Percentiles rank a stretch among this genome's conserved stretches.
phyloP scores from a whole-genome alignment of 2,329 filamentous ascomycete species.

The Fusarium nelsonii region DNA sequence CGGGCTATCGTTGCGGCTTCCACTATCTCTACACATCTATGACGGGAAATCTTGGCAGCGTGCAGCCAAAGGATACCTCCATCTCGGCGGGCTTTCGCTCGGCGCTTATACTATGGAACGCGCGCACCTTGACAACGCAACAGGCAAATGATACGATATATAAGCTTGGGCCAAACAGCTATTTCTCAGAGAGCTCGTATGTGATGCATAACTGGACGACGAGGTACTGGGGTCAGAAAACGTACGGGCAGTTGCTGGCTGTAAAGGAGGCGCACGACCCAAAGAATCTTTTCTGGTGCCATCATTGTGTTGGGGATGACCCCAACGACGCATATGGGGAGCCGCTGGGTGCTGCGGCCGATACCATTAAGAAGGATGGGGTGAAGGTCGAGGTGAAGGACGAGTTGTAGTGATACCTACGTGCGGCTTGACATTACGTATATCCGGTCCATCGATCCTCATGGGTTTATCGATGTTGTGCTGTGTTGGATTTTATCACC shows the following conservation, averaged over 20 bases:
- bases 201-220: constrained; percentile 16
- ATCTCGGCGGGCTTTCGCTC: constrained; percentile 6
- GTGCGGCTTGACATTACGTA: not conserved
- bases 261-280: constrained; percentile 12
- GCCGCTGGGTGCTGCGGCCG: not conserved
- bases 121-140: not conserved
- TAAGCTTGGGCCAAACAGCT: constrained; percentile 1
- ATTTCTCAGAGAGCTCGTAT: constrained; percentile 19
- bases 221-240: constrained; percentile 9
- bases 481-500: no score
- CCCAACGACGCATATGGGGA: constrained; percentile 5
- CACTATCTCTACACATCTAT: constrained; percentile 10
- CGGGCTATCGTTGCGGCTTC: not conserved
- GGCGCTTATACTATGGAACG: constrained; percentile 12
- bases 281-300: constrained; percentile 1
- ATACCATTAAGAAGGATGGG: not conserved
- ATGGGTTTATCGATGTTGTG: not conserved
- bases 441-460: not conserved
- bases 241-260: constrained; percentile 3
- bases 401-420: not conserved
- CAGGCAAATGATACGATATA: constrained; percentile 5
- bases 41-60: constrained; percentile 1
- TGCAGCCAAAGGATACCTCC: not conserved
- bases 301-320: constrained; percentile 15
- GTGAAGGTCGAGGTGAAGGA: not conserved